Evolutionary conservation across 129 eudicot species (phyloP).

Genomic region (Rutidosis leptorrhynchoides): DNA sequence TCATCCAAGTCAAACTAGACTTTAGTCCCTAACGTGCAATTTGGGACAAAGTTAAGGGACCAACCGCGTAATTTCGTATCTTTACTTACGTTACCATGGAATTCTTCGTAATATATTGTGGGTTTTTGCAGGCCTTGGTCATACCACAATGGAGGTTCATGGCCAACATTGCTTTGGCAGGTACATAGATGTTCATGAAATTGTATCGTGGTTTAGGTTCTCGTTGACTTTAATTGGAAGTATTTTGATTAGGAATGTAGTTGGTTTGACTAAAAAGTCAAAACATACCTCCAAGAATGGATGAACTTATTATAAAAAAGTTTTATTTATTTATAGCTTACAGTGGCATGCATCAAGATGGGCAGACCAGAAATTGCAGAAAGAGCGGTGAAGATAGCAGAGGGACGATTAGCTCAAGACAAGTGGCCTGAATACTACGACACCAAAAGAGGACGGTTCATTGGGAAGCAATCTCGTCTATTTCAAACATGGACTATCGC

Average conservation of each 20-base stretch:
- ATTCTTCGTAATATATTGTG: background rate
- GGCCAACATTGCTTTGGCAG: conserved; percentile 98
- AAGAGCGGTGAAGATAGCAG: conserved; percentile 56
- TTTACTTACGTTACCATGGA: too few relatives aligned
- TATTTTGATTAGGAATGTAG: background rate
- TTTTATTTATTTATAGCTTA: conserved; percentile 50
- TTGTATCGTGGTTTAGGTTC: conserved; percentile 6
- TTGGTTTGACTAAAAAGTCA: conserved; percentile 16
- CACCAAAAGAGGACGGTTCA: conserved; percentile 55
- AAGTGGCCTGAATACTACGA: conserved; percentile 82
- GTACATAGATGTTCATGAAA: conserved; percentile 30
- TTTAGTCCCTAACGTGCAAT: too few relatives aligned
- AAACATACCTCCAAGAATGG: conserved; percentile 6
- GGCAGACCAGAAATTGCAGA: conserved; percentile 59
- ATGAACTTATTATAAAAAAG: background rate
- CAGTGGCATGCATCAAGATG: conserved; percentile 52
- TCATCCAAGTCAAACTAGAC: too few relatives aligned
- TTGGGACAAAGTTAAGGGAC: too few relatives aligned
- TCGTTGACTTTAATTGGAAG: background rate
- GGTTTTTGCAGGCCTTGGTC: conserved; percentile 70
- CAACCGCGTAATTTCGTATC: too few relatives aligned
- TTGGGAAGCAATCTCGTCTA: conserved; percentile 61
- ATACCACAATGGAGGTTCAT: conserved; percentile 84
- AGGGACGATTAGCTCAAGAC: conserved; percentile 52
- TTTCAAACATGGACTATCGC: conserved; percentile 78